phyloP scores from a whole-genome alignment of 768 basidiomycete species.

The Podaxis carcinomalis region DNA sequence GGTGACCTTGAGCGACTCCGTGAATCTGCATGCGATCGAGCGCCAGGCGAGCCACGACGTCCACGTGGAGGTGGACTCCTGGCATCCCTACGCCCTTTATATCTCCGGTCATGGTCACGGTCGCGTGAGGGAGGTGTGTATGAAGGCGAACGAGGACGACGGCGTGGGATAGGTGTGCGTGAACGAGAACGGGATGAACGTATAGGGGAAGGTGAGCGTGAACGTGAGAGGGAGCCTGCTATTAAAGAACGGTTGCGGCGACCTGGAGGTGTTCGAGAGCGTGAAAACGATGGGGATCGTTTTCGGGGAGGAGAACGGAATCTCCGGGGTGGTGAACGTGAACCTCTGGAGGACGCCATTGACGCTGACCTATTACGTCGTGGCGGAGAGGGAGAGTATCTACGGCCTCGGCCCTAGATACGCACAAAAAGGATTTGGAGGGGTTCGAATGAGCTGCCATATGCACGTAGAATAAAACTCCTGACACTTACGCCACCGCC shows the following conservation, averaged over 20 bases:
- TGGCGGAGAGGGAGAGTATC: slow-evolving; percentile 42
- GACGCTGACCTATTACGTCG: slow-evolving; percentile 9
- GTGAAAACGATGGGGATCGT: slow-evolving; percentile 18
- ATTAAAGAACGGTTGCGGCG: slow-evolving; percentile 25
- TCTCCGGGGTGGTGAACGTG: slow-evolving; percentile 34
- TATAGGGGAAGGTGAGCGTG: slow-evolving; percentile 34
- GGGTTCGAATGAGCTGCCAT: not conserved
- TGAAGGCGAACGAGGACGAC: slow-evolving; percentile 43
- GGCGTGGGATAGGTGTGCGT: slow-evolving; percentile 30
- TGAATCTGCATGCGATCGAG: slow-evolving; percentile 26
- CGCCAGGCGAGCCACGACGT: slow-evolving; percentile 35
- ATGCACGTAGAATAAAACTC: slow-evolving; percentile 9
- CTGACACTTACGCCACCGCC: slow-evolving; percentile 18
- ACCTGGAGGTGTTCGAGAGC: slow-evolving; percentile 22
- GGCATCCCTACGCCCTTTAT: slow-evolving; percentile 34
- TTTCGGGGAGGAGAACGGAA: slow-evolving; percentile 23
- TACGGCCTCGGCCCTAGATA: slow-evolving; percentile 40
- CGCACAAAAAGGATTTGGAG: not conserved
- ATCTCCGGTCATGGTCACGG: slow-evolving; percentile 27
- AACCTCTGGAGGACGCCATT: slow-evolving; percentile 21
- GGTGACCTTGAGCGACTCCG: slow-evolving; percentile 39
- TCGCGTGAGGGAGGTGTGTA: slow-evolving; percentile 43
- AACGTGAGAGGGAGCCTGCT: slow-evolving; percentile 44
- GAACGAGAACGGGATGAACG: slow-evolving; percentile 43
- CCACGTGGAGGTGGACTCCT: slow-evolving; percentile 53